phyloP scores from a whole-genome alignment of 768 basidiomycete genomes.

The Boletus coccyginus region DNA sequence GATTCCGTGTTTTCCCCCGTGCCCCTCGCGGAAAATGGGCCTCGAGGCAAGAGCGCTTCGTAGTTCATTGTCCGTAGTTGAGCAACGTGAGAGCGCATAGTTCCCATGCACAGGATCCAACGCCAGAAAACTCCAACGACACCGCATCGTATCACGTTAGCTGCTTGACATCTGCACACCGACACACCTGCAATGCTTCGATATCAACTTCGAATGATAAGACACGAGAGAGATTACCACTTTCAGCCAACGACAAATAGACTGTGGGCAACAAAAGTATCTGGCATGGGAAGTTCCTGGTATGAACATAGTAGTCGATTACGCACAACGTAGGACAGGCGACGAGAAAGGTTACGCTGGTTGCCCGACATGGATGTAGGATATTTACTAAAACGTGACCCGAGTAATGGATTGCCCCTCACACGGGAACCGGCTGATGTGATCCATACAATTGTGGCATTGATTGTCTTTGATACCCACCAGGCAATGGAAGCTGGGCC shows the following conservation, averaged over 20 bases:
- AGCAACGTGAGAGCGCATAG: neutral
- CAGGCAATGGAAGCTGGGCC: slow-evolving; percentile 2
- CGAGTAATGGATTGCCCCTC: neutral
- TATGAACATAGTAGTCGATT: neutral
- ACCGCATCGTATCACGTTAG: neutral
- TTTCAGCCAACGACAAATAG: neutral
- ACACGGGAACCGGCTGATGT: neutral
- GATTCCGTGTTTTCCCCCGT: neutral
- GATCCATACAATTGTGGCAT: neutral
- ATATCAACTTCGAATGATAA: neutral
- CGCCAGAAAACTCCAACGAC: neutral
- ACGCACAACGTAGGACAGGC: neutral
- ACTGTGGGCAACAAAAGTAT: neutral
- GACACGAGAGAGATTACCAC: neutral
- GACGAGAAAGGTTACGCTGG: neutral
- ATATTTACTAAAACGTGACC: neutral
- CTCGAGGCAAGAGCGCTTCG: slow-evolving; percentile 8
- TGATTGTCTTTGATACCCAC: slow-evolving; percentile 10
- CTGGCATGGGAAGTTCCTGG: neutral
- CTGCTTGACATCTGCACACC: neutral
- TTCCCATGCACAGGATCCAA: neutral
- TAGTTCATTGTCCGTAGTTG: neutral
- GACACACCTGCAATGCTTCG: neutral
- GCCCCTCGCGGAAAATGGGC: neutral
- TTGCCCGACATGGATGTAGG: neutral